These are phyloP conservation scores for Capsicum chinense DNA, from an alignment of 257 asterid genomes.

Conservation along the genomic window DNA sequence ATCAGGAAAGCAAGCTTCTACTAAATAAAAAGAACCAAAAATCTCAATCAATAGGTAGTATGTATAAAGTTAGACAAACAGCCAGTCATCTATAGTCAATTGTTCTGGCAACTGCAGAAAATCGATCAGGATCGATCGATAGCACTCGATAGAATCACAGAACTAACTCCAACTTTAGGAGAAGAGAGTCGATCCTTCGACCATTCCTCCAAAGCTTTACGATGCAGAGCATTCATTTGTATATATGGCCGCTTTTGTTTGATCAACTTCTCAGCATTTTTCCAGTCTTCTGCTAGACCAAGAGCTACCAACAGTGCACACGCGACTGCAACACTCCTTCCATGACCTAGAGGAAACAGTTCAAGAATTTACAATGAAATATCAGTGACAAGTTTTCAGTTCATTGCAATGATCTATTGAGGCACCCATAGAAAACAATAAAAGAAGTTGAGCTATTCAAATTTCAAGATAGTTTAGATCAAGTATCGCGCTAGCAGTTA, in stretches of 20 bases:
- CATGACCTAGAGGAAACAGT: constrained; percentile 61
- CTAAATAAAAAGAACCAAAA: not conserved
- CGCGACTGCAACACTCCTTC: constrained; percentile 94
- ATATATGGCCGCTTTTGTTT: constrained; percentile 73
- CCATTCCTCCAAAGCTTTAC: constrained; percentile 90
- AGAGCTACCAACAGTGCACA: constrained; percentile 91
- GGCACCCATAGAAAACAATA: not conserved
- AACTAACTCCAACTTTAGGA: constrained; percentile 41
- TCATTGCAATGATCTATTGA: not conserved
- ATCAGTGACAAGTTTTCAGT: not conserved
- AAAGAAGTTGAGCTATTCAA: not conserved
- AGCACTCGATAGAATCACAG: constrained; percentile 38
- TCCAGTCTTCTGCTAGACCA: constrained; percentile 94
- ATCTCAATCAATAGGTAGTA: not conserved
- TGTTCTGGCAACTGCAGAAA: constrained; percentile 1
- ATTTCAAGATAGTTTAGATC: not conserved
- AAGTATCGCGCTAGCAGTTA: not conserved
- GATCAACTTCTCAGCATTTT: constrained; percentile 76
- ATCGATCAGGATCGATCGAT: constrained; percentile 28
- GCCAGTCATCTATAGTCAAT: not conserved
- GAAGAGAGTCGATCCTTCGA: constrained; percentile 67
- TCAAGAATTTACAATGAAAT: constrained; percentile 4
- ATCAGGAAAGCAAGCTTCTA: not conserved
- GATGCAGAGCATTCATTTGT: constrained; percentile 75
- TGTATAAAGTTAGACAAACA: not conserved